Evolutionary conservation across 306 rosid genomes (phyloP), one percentile per base, ranked within the genome.

Genomic region (Begonia fuchsioides): DNA sequence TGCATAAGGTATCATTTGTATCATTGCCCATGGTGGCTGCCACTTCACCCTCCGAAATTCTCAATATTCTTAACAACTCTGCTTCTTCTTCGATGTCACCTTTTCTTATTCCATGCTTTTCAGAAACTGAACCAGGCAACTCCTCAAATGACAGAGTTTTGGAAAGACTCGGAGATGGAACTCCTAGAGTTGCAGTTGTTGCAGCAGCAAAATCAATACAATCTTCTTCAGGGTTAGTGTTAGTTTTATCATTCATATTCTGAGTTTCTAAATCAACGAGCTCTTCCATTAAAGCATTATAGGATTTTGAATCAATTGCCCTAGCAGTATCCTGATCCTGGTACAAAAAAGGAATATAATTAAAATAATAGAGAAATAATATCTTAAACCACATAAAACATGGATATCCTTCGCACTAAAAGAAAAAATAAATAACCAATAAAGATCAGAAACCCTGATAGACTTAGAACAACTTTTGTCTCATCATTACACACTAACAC

Each of bases 141-240:
- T 77, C 94, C 51, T 79, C 86, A 54, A 86, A 86, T 11, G 99
- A 92, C 59, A 59, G 70, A 51, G 80, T 54, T 66, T 77, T 82
- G 11, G 96, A 82, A 66, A 86, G 86, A 64, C 73, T 53, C 9
- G 99, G 99, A 52, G 99, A 86, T 64, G 99, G 99, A 56, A 92
- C 96, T 13, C 99, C 96, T 46, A 92, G 80, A 15, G 86, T 63
- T 65, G 99, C 99, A 60, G 96, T 77, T 59, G 99, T 92, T 65
- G 99, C 99, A 44, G 99, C 99, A 58, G 60, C 94, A 72, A 92
- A 92, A 77, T 92, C 99, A 52, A 92, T 81, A 57, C 71, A 69
- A 74, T 86, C 96, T 65, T 92, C 98, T 73, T 85, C 96, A 15
- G 52, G 56, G 57, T 38, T 72, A 50, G 56, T 77, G 47, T 72